These are phyloP conservation scores for Saccharomycopsis oosterbeekiorum DNA, from an alignment of 805 yeast genomes.

Conservation along the genomic window DNA sequence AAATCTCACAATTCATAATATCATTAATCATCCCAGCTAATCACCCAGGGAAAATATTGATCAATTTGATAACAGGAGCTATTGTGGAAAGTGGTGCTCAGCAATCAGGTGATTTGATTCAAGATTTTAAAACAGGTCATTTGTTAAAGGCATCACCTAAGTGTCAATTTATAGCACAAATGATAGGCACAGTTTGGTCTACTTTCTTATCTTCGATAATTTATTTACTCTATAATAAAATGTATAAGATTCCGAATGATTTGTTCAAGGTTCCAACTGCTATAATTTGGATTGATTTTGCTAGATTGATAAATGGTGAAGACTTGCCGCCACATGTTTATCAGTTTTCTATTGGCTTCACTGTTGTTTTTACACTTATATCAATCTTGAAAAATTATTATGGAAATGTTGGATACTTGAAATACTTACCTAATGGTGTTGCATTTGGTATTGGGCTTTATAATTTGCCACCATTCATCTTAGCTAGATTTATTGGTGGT, in stretches of 20 bases:
- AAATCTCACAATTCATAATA: slow-evolving; percentile 80
- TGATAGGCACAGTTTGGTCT: slow-evolving; percentile 82
- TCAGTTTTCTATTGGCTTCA: slow-evolving; percentile 50
- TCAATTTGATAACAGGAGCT: slow-evolving; percentile 90
- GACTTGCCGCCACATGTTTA: slow-evolving; percentile 78
- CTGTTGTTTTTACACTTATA: slow-evolving; percentile 56
- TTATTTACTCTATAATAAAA: slow-evolving; percentile 71
- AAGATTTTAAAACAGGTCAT: slow-evolving; percentile 92
- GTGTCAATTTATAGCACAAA: slow-evolving; percentile 86
- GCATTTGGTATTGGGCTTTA: slow-evolving; percentile 97
- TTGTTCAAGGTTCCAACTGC: slow-evolving; percentile 90
- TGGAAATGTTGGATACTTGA: slow-evolving; percentile 26
- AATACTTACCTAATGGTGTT: slow-evolving; percentile 82
- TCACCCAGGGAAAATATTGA: slow-evolving; percentile 73
- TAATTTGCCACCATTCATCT: slow-evolving; percentile 85
- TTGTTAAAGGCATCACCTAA: slow-evolving; percentile 83
- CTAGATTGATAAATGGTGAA: slow-evolving; percentile 82
- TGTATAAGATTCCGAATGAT: slow-evolving; percentile 77
- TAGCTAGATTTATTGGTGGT: slow-evolving; percentile 91
- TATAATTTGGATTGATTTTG: slow-evolving; percentile 92
- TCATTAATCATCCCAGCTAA: slow-evolving; percentile 67
- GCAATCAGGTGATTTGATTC: slow-evolving; percentile 98
- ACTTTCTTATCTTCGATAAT: slow-evolving; percentile 68
- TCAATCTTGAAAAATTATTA: slow-evolving; percentile 51
- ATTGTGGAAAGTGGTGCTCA: slow-evolving; percentile 98